Evolutionary conservation across 1,284 basidiomycete species (phyloP).

Genomic region (Mrakiaceae sp.): DNA sequence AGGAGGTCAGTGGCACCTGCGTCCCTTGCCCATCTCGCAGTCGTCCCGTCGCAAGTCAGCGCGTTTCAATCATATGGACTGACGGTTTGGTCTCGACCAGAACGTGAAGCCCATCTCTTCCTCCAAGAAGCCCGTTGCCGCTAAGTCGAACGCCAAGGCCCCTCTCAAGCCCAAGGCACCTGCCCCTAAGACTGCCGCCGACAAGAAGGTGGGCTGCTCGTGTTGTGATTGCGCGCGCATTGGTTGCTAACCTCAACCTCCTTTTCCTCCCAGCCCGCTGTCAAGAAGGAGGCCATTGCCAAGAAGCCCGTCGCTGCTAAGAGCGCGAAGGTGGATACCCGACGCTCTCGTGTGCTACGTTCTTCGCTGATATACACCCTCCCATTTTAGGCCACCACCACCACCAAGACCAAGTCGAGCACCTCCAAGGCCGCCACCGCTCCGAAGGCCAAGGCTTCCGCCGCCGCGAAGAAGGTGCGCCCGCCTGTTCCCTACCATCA

Average conservation of each 20-base stretch:
- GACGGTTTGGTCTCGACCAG: neutral
- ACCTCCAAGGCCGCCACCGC: slow-evolving; percentile 17
- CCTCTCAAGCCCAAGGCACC: neutral
- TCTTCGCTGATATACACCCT: neutral
- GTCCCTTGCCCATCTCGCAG: slow-evolving; percentile 18
- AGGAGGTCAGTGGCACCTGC: slow-evolving; percentile 45
- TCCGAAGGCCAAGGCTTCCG: slow-evolving; percentile 13
- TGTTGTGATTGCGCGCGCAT: neutral
- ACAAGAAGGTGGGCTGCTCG: slow-evolving; percentile 11
- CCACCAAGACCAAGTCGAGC: slow-evolving; percentile 27
- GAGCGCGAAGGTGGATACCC: slow-evolving; percentile 9
- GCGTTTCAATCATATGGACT: neutral
- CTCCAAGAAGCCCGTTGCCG: slow-evolving; percentile 20
- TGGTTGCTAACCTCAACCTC: neutral
- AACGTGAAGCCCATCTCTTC: slow-evolving; percentile 13
- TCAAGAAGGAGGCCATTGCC: slow-evolving; percentile 13
- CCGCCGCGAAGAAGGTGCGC: neutral
- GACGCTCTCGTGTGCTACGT: neutral
- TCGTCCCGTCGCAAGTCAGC: slow-evolving; percentile 42
- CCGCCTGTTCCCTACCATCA: neutral
- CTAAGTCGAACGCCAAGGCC: slow-evolving; percentile 15
- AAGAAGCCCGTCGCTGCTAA: slow-evolving; percentile 22
- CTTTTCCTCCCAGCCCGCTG: neutral
- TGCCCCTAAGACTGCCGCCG: neutral
- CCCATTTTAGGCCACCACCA: neutral